Percentiles rank a stretch among this genome's conserved stretches.
phyloP scores from a whole-genome alignment of 352 stramenopile species.

The Pythium oligandrum region DNA sequence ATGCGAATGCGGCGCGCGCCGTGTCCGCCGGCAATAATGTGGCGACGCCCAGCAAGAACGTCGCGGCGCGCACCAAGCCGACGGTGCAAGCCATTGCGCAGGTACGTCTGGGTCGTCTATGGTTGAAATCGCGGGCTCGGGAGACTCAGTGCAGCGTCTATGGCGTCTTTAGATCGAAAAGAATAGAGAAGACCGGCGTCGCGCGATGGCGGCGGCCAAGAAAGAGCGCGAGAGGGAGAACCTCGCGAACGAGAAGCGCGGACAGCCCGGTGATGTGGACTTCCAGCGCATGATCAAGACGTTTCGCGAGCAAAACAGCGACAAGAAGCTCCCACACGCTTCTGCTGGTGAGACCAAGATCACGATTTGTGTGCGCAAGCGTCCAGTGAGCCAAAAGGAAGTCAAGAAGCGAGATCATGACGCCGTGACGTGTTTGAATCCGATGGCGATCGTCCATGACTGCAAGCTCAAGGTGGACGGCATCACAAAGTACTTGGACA shows the following conservation, averaged over 20 bases:
- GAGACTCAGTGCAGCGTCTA: no score
- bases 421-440: conserved; percentile 94
- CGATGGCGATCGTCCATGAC: conserved; percentile 93
- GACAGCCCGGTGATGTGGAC: conserved; percentile 85
- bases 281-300: conserved; percentile 90
- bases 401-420: conserved; percentile 93
- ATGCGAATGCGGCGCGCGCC: conserved; percentile 5
- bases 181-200: conserved; percentile 78
- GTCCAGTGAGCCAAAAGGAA: conserved; percentile 91
- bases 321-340: conserved; percentile 44
- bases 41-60: conserved; percentile 17
- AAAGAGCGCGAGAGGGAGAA: conserved; percentile 81
- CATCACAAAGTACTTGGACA: conserved; percentile 98
- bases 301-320: conserved; percentile 75
- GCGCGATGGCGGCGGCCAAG: conserved; percentile 83
- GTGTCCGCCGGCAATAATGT: conserved; percentile 5
- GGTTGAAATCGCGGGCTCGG: no score
- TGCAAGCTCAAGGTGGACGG: conserved; percentile 98
- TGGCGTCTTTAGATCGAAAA: conserved; percentile 59
- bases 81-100: conserved; percentile 68
- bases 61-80: conserved; percentile 30
- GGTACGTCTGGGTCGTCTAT: conserved; percentile 9
- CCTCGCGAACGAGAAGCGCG: conserved; percentile 70
- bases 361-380: conserved; percentile 95
- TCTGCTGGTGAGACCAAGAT: conserved; percentile 83